Evolutionary conservation across 768 basidiomycete species (phyloP), one percentile per base, ranked within the genome.

Genomic region (Amanita inopinata): DNA sequence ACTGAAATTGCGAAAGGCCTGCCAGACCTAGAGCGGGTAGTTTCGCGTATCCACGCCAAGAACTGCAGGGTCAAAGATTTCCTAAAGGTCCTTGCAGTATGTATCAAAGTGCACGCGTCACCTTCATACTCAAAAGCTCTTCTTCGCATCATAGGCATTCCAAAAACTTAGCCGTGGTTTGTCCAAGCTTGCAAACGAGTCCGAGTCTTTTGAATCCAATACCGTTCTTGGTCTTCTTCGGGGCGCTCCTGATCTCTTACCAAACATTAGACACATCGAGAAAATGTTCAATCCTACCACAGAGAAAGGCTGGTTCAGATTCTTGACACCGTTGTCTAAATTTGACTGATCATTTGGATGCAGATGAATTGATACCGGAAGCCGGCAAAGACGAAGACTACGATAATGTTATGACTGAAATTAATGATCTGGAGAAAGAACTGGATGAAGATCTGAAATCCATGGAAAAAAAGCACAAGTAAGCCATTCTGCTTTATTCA

Each of bases 11-110:
- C 80, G 6, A 90, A 88, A 60, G 80, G 82, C 10, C 58, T 96
- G 5, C 92, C 92, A 4, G 94, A 98, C 58, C 72, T 94, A 6
- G 90, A 98, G 57, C 86, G 96, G 10, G 78, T 96, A 45, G 81
- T 99, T 7, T 92, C 92, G 8, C 83, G 96, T 27, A 85, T 98
- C 43, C 96, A 98, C 55, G 93, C 93, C 9, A 90, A 84, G 57
- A 86, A 80, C 45, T 88, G 88, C 62, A 83, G 77, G 58, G 76
- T 92, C 47, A 78, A 73, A 50, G 90, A 96, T 54, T 99, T 99
- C 58, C 57, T 83, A 49, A 87, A 81, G 56, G 84, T 94, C 17
- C 70, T 96, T 7, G 62, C 65, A 34, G 91, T 92, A 57, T 33
- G 66, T 53, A 6, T 20, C 17, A 17, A 28, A 28, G 20, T 2